Percentiles rank a stretch among this genome's conserved stretches.
These are phyloP conservation scores for Lactifluus rugatus DNA, from an alignment of 768 basidiomycete species.

Conservation along the genomic window DNA sequence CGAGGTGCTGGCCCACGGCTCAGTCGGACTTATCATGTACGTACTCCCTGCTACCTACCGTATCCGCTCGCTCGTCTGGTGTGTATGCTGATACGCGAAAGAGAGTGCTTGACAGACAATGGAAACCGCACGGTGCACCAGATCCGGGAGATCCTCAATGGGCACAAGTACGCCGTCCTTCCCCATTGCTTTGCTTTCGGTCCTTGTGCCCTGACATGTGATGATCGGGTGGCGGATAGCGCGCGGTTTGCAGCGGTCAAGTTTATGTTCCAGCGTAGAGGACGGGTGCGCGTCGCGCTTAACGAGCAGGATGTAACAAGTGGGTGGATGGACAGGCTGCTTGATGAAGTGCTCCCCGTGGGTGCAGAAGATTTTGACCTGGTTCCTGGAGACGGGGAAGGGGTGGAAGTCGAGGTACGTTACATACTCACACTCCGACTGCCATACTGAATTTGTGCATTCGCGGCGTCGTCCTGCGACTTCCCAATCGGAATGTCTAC, in stretches of 20 bases:
- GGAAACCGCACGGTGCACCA: constrained; percentile 16
- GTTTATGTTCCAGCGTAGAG: constrained; percentile 18
- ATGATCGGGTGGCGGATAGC: neutral
- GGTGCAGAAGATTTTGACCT: constrained; percentile 20
- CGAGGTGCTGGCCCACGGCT: constrained; percentile 19
- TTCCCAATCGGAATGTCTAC: neutral
- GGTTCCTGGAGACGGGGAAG: neutral
- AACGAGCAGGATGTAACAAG: neutral
- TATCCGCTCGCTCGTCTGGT: no score
- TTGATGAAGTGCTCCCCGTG: constrained; percentile 11
- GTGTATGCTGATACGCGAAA: constrained; percentile 1
- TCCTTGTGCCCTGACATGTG: neutral
- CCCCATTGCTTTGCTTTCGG: no score
- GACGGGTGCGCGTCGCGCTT: constrained; percentile 15
- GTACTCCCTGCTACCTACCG: neutral
- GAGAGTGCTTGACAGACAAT: constrained; percentile 20
- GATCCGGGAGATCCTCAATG: constrained; percentile 16
- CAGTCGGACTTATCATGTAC: constrained; percentile 20
- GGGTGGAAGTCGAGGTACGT: constrained; percentile 13
- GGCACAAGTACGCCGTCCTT: constrained; percentile 14
- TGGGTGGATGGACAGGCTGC: constrained; percentile 8
- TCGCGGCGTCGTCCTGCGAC: neutral
- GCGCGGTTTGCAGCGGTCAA: constrained; percentile 18
- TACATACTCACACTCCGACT: neutral
- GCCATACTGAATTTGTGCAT: neutral